Conservation (phyloP, 2,329 filamentous ascomycete species). For the Plectosphaerella plurivora region DNA sequence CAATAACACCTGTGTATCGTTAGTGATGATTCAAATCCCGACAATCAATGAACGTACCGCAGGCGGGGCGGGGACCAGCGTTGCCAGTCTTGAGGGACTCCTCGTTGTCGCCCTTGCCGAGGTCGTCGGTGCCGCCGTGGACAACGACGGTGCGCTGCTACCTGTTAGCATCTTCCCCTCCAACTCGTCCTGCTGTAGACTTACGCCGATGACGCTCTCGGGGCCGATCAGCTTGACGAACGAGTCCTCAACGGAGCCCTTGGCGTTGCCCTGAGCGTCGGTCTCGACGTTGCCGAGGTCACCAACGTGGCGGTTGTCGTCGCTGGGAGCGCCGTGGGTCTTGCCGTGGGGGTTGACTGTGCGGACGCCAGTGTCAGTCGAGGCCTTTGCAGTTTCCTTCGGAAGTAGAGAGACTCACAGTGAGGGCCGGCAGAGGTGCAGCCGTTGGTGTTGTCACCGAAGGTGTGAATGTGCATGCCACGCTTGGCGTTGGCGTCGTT, state of each 20-base stretch:
- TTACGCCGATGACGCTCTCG: conserved; percentile 88
- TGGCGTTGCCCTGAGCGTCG: conserved; percentile 84
- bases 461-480: conserved; percentile 96
- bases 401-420: conserved; percentile 56
- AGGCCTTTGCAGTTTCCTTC: background rate
- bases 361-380: background rate
- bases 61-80: conserved; percentile 87
- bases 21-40: background rate
- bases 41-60: conserved; percentile 57
- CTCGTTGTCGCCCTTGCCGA: conserved; percentile 86
- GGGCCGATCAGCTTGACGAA: conserved; percentile 94
- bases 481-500: conserved; percentile 94
- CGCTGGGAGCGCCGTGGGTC: conserved; percentile 81
- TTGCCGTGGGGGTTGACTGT: conserved; percentile 93
- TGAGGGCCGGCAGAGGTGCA: conserved; percentile 98
- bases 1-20: conserved; percentile 66
- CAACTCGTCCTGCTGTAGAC: conserved; percentile 18
- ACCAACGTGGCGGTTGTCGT: conserved; percentile 87
- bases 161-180: conserved; percentile 6
- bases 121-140: conserved; percentile 93
- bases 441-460: conserved; percentile 99
- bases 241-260: conserved; percentile 75
- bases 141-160: conserved; percentile 85
- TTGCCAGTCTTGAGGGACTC: conserved; percentile 99
- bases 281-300: conserved; percentile 98